Percentiles rank a stretch among this genome's conserved stretches.
Conservation (phyloP, 106 monocot species). For the Triglochin maritima region DNA sequence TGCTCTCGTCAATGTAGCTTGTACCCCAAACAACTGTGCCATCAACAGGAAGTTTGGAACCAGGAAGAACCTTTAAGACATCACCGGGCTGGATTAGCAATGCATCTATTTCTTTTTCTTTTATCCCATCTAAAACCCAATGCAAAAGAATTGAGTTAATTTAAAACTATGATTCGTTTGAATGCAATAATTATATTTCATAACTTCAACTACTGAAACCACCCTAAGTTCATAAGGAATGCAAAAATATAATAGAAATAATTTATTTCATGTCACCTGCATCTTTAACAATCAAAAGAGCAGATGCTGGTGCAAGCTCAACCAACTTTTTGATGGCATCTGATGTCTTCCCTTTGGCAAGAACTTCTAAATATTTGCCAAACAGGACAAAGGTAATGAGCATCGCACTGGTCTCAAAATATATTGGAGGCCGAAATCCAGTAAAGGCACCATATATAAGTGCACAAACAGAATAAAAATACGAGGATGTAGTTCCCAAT, state of each 20-base stretch:
- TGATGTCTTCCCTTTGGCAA: conserved; percentile 94
- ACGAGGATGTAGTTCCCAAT: conserved; percentile 86
- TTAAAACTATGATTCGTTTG: too few species aligned
- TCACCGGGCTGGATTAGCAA: conserved; percentile 80
- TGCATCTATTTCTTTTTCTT: conserved; percentile 89
- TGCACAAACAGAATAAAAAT: conserved; percentile 82
- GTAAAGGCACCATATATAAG: conserved; percentile 64
- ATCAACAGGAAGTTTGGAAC: conserved; percentile 81
- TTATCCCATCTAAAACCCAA: conserved; percentile 47
- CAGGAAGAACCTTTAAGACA: conserved; percentile 82
- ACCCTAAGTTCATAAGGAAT: neutral
- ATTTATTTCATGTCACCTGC: conserved; percentile 28
- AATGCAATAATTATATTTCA: neutral
- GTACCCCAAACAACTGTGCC: conserved; percentile 77
- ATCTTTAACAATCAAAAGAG: conserved; percentile 67
- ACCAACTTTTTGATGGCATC: conserved; percentile 95
- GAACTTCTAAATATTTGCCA: conserved; percentile 90
- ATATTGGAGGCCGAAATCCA: conserved; percentile 67
- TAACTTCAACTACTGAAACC: neutral
- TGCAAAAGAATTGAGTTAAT: neutral
- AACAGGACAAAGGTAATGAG: conserved; percentile 94
- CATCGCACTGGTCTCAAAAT: conserved; percentile 99
- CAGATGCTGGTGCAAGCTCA: conserved; percentile 85
- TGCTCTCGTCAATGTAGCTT: conserved; percentile 92
- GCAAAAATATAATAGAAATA: neutral